Percentiles rank a stretch among this genome's conserved stretches.
Evolutionary conservation across 1,139 yeast genomes (phyloP).

Genomic region (Scheffersomyces stambukii): DNA sequence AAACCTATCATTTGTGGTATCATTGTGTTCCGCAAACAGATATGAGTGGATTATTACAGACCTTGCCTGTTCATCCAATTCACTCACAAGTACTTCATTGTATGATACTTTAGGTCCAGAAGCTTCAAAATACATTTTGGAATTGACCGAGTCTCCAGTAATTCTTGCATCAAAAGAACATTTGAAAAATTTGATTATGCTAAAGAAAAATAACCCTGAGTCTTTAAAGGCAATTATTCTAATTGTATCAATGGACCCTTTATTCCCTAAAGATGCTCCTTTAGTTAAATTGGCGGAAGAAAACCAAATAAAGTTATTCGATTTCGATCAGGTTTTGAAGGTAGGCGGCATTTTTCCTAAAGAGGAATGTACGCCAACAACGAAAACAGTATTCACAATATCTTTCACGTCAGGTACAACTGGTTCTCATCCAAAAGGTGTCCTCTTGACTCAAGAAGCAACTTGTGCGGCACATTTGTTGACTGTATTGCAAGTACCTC

Average conservation of each 20-base stretch:
- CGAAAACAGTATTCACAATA: conserved; percentile 31
- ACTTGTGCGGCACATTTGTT: conserved; percentile 27
- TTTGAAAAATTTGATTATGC: conserved; percentile 19
- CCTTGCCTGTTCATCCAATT: conserved; percentile 31
- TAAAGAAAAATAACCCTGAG: conserved; percentile 23
- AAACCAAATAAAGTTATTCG: conserved; percentile 22
- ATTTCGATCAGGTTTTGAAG: conserved; percentile 28
- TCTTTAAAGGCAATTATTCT: conserved; percentile 24
- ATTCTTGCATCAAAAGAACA: conserved; percentile 31
- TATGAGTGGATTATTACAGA: conserved; percentile 38
- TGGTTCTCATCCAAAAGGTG: conserved; percentile 40
- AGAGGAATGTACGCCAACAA: conserved; percentile 22
- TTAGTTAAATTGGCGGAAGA: conserved; percentile 20
- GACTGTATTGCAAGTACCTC: too few species aligned
- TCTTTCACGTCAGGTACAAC: conserved; percentile 44
- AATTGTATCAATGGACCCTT: conserved; percentile 36
- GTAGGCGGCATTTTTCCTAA: conserved; percentile 23
- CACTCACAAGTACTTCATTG: conserved; percentile 35
- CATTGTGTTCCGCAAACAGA: conserved; percentile 33
- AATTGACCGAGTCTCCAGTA: conserved; percentile 32
- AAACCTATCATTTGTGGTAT: conserved; percentile 28
- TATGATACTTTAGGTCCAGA: conserved; percentile 39
- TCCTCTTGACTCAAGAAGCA: conserved; percentile 27
- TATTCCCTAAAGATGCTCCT: conserved; percentile 13
- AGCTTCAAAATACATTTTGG: conserved; percentile 31